Evolutionary conservation across 768 basidiomycete species (phyloP), one percentile per base, ranked within the genome.

Genomic region (Gyrodon lividus): DNA sequence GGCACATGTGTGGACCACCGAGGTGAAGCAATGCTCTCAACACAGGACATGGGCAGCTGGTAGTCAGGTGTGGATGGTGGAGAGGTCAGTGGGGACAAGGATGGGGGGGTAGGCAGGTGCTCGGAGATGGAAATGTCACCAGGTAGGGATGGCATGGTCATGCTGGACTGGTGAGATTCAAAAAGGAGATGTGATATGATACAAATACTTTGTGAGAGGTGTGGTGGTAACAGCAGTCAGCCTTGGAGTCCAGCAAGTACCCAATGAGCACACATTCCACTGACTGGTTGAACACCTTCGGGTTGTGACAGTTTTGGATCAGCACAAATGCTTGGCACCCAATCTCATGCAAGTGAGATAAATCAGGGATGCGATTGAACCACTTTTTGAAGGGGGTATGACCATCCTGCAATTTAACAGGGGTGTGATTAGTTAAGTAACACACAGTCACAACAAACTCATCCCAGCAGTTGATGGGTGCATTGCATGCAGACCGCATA

Each of bases 381-480:
- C 59, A 64, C 14, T 23, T 13, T 23, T 69, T 48, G 22, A 44
- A 52, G 14, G 65, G 37, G 30, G 67, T 63, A 7, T 30, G 34
- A 53, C 59, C 17, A 17, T 51, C 13, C 48, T 51, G 48, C 48
- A 62, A 44, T 51, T 57, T 3, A 54, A 63, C 57, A 0, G 67
- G 65, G 24, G 24, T 0, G 53, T 52, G 31, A 65, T 56, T 64
- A 2, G 47, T 13, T 6, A 73, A 46, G 34, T 72, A 63, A 1
- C 47, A 39, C 0, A 69, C 63, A 6, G 70, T 70, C 0, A 69
- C 35, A 34, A 68, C 65, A 22, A 72, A 67, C 38, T 73, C 67
- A 22, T 69, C 63, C 72, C 72, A 74, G 0, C 63, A 51, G 40
- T 63, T 60, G 9, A 56, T 43, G 0, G 70, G 72, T 3, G 57